Percentiles rank a stretch among this genome's conserved stretches.
phyloP scores from a whole-genome alignment of 208 protist species.

The Leishmania guyanensis region DNA sequence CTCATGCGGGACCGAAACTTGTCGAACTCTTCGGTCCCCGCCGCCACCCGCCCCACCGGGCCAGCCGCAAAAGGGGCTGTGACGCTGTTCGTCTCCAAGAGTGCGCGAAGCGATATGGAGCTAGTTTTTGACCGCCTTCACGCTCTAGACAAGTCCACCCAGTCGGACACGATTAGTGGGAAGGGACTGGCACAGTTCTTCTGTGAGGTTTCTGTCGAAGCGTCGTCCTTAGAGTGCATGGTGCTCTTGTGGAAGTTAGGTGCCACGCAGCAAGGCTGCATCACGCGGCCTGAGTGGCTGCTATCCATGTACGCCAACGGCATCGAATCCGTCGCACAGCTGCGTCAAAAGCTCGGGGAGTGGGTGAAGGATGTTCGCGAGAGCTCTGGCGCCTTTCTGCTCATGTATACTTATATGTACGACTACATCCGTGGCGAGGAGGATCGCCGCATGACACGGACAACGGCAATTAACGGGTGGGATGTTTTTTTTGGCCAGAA shows the following conservation, averaged over 20 bases:
- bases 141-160: conserved; percentile 43
- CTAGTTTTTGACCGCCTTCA: conserved; percentile 55
- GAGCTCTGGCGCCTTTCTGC: conserved; percentile 39
- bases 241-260: conserved; percentile 81
- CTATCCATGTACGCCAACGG: conserved; percentile 57
- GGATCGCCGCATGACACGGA: conserved; percentile 55
- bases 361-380: conserved; percentile 61
- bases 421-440: conserved; percentile 87
- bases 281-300: conserved; percentile 78
- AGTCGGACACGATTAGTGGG: conserved; percentile 43
- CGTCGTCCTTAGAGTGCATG: conserved; percentile 59
- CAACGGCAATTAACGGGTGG: conserved; percentile 63
- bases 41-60: neutral
- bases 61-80: conserved; percentile 2
- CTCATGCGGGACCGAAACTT: conserved; percentile 12
- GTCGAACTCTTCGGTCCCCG: neutral
- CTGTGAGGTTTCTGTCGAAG: conserved; percentile 46
- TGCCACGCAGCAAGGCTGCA: conserved; percentile 42
- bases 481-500: conserved; percentile 55
- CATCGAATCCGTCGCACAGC: conserved; percentile 50
- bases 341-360: conserved; percentile 44
- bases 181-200: conserved; percentile 69
- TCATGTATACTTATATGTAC: conserved; percentile 87
- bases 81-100: conserved; percentile 17
- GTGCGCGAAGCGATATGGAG: conserved; percentile 62